Evolutionary conservation across 75 land plant species (phyloP), one percentile per base, ranked within the genome.

Genomic region (Ceratopteris richardii): DNA sequence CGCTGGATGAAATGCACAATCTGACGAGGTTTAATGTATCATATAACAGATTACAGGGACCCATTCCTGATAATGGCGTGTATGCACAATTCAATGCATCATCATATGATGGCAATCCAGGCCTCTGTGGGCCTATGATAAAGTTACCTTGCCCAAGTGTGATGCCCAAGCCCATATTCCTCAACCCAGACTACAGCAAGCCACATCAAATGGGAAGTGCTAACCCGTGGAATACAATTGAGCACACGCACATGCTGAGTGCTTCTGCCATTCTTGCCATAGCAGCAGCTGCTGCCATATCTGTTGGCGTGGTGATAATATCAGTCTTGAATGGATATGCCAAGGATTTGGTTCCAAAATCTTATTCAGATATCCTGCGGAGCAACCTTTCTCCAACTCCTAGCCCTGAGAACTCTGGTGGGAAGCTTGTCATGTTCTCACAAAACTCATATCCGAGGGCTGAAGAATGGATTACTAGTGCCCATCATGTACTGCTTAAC

Each of bases 211-310:
- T 18, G 25, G 24, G 44, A 29, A 31, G 51, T 61, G 0, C 37
- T 20, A 17, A 28, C 40, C 21, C 14, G 36, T 0, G 30, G n/a
- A n/a, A n/a, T n/a, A n/a, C 20, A 10, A 24, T 44, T 4, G 31
- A 61, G 51, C 79, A 69, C 31, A 64, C 36, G 0, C 70, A 29
- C 31, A 81, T 94, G 46, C 75, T 94, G 14, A 90, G 91, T 54
- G 73, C 83, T 33, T 86, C 98, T 5, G 85, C 90, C 0, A 86
- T 94, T 43, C 31, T 90, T 47, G 90, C 96, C 1, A 94, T 94
- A 21, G 76, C 82, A 4, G 98, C 96, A 2, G 96, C 91, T 20
- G 68, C 61, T 0, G 63, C 78, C 16, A 94, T 94, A n/a, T 71
- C 72, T n/a, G 3, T 74, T 17, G 98, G 98, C 0, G 82, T 94